Percentiles rank a stretch among this genome's conserved stretches.
phyloP scores from a whole-genome alignment of 495 filamentous ascomycete species.

The Penicillium canariense region DNA sequence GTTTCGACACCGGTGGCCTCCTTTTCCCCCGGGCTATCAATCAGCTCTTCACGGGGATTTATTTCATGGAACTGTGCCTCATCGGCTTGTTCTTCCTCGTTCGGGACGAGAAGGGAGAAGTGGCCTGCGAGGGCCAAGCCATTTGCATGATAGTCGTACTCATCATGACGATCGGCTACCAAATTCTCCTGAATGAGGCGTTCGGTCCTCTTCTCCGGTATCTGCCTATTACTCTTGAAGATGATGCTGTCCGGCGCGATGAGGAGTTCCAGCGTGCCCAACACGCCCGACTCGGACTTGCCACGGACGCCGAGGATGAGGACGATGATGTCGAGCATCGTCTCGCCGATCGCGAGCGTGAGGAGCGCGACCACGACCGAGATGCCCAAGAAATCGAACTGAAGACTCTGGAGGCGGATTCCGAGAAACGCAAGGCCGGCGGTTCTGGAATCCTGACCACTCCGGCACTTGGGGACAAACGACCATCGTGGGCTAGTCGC shows the following conservation, averaged over 20 bases:
- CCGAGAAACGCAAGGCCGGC: slow-evolving; percentile 18
- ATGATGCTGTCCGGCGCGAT: slow-evolving; percentile 86
- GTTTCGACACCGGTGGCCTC: slow-evolving; percentile 87
- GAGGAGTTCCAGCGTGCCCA: slow-evolving; percentile 82
- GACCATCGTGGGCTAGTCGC: slow-evolving; percentile 42
- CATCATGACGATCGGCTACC: slow-evolving; percentile 72
- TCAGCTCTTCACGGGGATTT: slow-evolving; percentile 91
- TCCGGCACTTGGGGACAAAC: slow-evolving; percentile 21
- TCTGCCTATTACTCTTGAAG: slow-evolving; percentile 91
- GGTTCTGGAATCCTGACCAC: slow-evolving; percentile 18
- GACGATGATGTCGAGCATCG: slow-evolving; percentile 39
- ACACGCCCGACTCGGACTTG: slow-evolving; percentile 52
- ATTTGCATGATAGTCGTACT: slow-evolving; percentile 83
- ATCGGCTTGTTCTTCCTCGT: slow-evolving; percentile 91
- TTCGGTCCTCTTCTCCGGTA: slow-evolving; percentile 87
- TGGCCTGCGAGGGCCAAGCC: slow-evolving; percentile 73
- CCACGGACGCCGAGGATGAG: slow-evolving; percentile 38
- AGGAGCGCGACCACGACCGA: slow-evolving; percentile 35
- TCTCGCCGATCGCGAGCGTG: slow-evolving; percentile 41
- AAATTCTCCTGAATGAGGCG: slow-evolving; percentile 76
- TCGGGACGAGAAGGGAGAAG: slow-evolving; percentile 53
- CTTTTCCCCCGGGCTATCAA: slow-evolving; percentile 93
- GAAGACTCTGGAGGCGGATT: slow-evolving; percentile 45
- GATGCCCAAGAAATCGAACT: slow-evolving; percentile 60
- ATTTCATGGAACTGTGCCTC: slow-evolving; percentile 90